These are phyloP conservation scores for Sclerotinia borealis DNA, from an alignment of 2,329 filamentous ascomycete species.

Conservation along the genomic window DNA sequence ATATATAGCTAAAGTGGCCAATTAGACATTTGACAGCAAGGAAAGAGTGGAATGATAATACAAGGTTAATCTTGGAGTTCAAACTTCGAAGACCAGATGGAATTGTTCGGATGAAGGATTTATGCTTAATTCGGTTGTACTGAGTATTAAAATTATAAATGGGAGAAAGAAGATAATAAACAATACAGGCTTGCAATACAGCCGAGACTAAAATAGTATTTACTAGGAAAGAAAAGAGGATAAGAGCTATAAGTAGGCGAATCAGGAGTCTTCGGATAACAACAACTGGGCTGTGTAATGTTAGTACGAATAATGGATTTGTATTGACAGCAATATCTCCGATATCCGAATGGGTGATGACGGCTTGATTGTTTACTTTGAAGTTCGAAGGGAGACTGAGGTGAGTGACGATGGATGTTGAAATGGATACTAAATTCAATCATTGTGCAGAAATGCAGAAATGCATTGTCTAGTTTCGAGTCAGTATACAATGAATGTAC, in stretches of 20 bases:
- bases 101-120: background rate
- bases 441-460: background rate
- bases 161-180: background rate
- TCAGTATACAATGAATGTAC: background rate
- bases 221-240: background rate
- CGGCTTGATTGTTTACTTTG: background rate
- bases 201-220: no score
- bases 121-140: slow-evolving; percentile 4
- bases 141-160: no score
- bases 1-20: background rate
- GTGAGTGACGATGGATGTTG: background rate
- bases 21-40: background rate
- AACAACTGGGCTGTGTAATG: background rate
- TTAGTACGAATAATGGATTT: background rate
- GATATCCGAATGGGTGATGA: background rate
- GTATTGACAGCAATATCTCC: background rate
- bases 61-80: background rate
- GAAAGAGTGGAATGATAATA: background rate
- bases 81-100: background rate
- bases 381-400: background rate
- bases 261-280: background rate
- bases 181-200: background rate
- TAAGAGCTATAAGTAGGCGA: background rate
- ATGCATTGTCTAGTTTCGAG: background rate
- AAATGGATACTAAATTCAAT: no score